These are phyloP conservation scores for Cryptosporidium parvum DNA, from an alignment of 169 alveolate species.

Conservation along the genomic window DNA sequence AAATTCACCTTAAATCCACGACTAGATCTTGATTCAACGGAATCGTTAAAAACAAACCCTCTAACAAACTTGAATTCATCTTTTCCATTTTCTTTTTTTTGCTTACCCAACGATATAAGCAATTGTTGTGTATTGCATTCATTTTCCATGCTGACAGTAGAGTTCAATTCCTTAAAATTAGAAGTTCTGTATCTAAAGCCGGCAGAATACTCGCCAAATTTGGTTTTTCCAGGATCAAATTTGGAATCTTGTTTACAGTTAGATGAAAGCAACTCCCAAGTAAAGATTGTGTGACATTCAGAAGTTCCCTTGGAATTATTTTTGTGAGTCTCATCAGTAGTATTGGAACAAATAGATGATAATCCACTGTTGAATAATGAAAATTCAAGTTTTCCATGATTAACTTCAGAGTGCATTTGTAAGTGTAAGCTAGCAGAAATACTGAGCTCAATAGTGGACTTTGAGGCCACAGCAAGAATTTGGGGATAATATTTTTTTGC, in stretches of 20 bases:
- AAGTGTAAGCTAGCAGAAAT: neutral
- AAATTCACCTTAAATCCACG: constrained; percentile 23
- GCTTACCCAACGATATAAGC: neutral
- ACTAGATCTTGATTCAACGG: constrained; percentile 21
- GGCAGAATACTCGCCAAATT: constrained; percentile 39
- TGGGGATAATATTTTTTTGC: constrained; percentile 62
- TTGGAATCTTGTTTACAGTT: constrained; percentile 4
- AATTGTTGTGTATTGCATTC: neutral
- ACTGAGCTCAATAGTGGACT: constrained; percentile 32
- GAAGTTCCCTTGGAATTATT: neutral
- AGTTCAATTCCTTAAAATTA: neutral
- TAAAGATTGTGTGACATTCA: constrained; percentile 22
- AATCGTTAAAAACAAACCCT: constrained; percentile 22
- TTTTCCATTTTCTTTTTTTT: neutral
- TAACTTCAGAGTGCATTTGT: neutral
- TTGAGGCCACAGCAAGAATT: constrained; percentile 60
- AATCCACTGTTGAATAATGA: constrained; percentile 64
- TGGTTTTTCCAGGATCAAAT: constrained; percentile 36
- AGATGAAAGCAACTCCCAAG: constrained; percentile 32
- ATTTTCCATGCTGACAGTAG: neutral
- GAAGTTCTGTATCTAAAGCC: constrained; percentile 67
- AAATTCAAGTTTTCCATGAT: constrained; percentile 1
- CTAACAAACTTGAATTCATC: neutral
- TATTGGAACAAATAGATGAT: constrained; percentile 23
- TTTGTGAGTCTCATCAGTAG: neutral